Conservation (phyloP, 73 alveolate genomes). For the Paramecium tetraurelia region DNA sequence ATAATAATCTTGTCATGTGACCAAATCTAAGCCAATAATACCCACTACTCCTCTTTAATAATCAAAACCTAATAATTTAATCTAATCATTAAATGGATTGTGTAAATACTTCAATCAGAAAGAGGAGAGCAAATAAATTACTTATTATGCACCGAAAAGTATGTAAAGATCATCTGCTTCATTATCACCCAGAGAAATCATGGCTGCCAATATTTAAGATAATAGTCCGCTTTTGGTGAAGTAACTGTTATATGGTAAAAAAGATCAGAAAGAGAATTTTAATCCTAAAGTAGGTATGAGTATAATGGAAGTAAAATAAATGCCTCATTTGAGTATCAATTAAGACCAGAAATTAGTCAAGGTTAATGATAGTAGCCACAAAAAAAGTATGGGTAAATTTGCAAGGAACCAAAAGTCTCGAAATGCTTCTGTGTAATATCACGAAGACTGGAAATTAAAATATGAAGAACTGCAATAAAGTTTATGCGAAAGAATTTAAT, state of each 20-base stretch:
- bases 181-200: background rate
- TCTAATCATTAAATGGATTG: background rate
- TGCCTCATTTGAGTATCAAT: background rate
- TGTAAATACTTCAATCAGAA: background rate
- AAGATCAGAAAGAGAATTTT: background rate
- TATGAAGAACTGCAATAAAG: background rate
- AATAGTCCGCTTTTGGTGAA: constrained; percentile 11
- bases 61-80: background rate
- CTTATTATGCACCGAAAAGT: background rate
- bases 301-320: background rate
- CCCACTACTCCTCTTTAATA: background rate
- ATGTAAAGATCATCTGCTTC: constrained; percentile 13
- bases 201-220: background rate
- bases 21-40: background rate
- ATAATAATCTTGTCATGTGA: background rate
- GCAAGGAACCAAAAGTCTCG: background rate
- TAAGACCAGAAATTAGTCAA: background rate
- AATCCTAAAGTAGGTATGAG: background rate
- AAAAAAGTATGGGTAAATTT: background rate
- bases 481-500: background rate
- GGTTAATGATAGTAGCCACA: background rate
- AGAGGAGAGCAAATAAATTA: background rate
- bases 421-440: background rate
- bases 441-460: background rate
- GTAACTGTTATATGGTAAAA: constrained; percentile 1